Conservation (phyloP, 2,329 filamentous ascomycete species). For the Alternaria sp. region DNA sequence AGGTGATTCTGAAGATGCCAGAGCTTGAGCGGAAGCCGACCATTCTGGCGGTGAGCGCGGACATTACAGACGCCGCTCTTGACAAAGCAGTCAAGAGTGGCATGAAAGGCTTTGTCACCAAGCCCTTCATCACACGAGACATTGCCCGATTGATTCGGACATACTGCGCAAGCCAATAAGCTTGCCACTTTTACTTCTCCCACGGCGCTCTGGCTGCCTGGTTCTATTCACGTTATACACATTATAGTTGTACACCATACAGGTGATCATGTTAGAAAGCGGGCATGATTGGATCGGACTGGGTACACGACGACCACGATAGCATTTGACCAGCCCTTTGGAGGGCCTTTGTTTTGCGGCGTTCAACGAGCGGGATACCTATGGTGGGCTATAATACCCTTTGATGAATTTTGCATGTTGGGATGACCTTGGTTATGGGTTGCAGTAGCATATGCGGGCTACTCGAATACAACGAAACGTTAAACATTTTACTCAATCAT, state of each 20-base stretch:
- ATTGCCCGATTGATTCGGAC: constrained; percentile 67
- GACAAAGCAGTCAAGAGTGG: constrained; percentile 67
- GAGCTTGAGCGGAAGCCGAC: constrained; percentile 46
- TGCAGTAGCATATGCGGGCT: constrained; percentile 9
- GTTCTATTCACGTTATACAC: constrained; percentile 21
- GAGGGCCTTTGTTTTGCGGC: constrained; percentile 17
- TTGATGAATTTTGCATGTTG: constrained; percentile 16
- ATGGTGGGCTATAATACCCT: constrained; percentile 22
- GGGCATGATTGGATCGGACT: constrained; percentile 11
- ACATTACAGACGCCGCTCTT: constrained; percentile 70
- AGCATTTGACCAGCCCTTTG: constrained; percentile 18
- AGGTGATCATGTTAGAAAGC: not conserved
- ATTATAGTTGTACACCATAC: constrained; percentile 18
- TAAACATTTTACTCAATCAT: not conserved
- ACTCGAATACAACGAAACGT: constrained; percentile 5
- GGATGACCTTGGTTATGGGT: constrained; percentile 7
- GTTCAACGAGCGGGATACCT: constrained; percentile 12
- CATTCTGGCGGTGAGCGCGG: constrained; percentile 71
- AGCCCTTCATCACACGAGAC: constrained; percentile 70
- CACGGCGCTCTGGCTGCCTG: constrained; percentile 10
- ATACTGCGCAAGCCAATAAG: constrained; percentile 48
- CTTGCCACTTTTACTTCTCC: constrained; percentile 5
- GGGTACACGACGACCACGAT: constrained; percentile 30
- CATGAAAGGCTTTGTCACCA: constrained; percentile 74
- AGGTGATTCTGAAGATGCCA: constrained; percentile 65